A percentile compares a stretch with the other conserved stretches of the same genome.
phyloP scores from a whole-genome alignment of 2,329 filamentous ascomycete genomes.

The Botrytis elliptica region DNA sequence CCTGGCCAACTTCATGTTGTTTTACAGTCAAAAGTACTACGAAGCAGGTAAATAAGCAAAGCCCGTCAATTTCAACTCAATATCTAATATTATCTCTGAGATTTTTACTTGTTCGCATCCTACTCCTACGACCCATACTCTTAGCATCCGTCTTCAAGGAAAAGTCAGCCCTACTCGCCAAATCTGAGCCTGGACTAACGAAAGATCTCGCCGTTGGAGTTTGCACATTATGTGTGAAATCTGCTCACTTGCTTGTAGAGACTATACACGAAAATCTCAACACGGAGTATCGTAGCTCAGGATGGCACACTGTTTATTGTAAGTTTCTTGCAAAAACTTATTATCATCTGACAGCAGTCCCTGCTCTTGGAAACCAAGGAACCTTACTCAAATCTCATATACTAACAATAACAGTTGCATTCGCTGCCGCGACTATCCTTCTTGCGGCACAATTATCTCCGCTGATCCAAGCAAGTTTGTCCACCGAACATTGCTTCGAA shows the following conservation, averaged over 20 bases:
- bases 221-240: slow-evolving; percentile 28
- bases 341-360: not conserved
- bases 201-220: slow-evolving; percentile 15
- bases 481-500: not conserved
- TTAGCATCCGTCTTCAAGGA: slow-evolving; percentile 3
- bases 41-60: slow-evolving; percentile 22
- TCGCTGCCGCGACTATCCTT: slow-evolving; percentile 26
- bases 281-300: slow-evolving; percentile 23
- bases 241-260: slow-evolving; percentile 24
- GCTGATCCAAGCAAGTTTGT: not conserved
- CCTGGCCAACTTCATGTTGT: slow-evolving; percentile 7
- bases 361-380: not conserved
- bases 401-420: slow-evolving; percentile 21
- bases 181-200: not conserved
- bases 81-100: not conserved
- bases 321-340: slow-evolving; percentile 2
- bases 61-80: not conserved
- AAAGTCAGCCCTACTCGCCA: not conserved
- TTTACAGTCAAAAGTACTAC: slow-evolving; percentile 25
- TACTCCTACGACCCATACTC: slow-evolving; percentile 11
- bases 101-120: slow-evolving; percentile 14
- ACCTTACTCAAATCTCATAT: not conserved
- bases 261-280: slow-evolving; percentile 20
- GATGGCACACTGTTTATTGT: slow-evolving; percentile 31
- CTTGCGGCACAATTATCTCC: slow-evolving; percentile 22